These are phyloP conservation scores for Colletotrichum incanum DNA, from an alignment of 2,329 filamentous ascomycete species.

Conservation along the genomic window DNA sequence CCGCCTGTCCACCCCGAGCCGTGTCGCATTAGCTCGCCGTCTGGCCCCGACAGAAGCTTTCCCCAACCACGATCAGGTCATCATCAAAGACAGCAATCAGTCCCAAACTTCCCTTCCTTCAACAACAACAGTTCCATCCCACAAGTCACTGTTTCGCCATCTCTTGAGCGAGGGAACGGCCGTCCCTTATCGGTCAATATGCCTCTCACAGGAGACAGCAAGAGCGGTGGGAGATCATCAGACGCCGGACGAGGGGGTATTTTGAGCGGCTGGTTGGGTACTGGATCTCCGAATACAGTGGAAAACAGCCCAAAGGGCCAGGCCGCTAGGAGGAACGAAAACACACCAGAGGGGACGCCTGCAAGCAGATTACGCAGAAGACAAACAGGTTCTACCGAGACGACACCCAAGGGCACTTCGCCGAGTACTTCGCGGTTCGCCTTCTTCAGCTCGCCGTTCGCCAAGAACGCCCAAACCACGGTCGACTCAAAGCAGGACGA, in stretches of 20 bases:
- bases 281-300: conserved; percentile 47
- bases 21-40: conserved; percentile 26
- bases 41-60: conserved; percentile 29
- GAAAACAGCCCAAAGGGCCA: conserved; percentile 40
- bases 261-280: conserved; percentile 53
- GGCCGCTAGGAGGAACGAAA: conserved; percentile 35
- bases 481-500: conserved; percentile 57
- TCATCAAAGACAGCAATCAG: conserved; percentile 55
- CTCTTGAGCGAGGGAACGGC: conserved; percentile 47
- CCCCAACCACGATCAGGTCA: conserved; percentile 45
- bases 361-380: conserved; percentile 49
- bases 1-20: conserved; percentile 38
- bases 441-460: conserved; percentile 63
- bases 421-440: conserved; percentile 59
- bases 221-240: conserved; percentile 46
- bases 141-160: conserved; percentile 43
- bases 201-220: conserved; percentile 61
- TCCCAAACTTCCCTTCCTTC: conserved; percentile 53
- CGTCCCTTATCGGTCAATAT: conserved; percentile 53
- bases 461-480: conserved; percentile 53
- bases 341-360: conserved; percentile 51
- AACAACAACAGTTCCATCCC: conserved; percentile 45
- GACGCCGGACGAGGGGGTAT: conserved; percentile 49
- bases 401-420: conserved; percentile 54
- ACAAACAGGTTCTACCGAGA: conserved; percentile 40